Conservation (phyloP, 441 rosid genomes). For the Populus hybrid region DNA sequence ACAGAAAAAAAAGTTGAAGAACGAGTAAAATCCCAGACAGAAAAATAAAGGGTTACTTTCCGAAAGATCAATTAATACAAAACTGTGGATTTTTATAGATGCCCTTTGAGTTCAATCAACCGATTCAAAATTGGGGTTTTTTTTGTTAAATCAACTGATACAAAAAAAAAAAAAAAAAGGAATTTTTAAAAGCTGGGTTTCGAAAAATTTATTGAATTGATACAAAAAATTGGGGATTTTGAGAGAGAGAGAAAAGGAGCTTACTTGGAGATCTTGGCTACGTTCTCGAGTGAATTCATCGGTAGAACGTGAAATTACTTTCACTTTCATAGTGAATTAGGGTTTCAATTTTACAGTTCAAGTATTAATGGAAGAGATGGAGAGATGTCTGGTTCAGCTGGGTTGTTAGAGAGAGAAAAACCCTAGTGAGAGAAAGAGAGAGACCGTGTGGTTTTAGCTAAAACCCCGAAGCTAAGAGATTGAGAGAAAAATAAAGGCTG, state of each 20-base stretch:
- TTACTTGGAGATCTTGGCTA: slow-evolving; percentile 89
- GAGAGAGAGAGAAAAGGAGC: not conserved
- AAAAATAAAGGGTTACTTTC: no score
- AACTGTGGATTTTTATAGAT: not conserved
- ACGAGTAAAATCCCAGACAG: no score
- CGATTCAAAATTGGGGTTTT: no score
- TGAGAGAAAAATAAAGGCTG: no score
- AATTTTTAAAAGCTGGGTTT: not conserved
- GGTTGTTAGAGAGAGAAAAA: no score
- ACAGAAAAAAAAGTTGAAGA: no score
- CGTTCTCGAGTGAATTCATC: slow-evolving; percentile 95
- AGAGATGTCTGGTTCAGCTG: not conserved
- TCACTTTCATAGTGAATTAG: slow-evolving; percentile 53
- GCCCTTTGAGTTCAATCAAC: no score
- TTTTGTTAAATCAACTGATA: no score
- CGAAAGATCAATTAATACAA: no score
- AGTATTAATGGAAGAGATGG: no score
- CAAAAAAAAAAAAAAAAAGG: not conserved
- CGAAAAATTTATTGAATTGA: not conserved
- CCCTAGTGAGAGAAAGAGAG: not conserved
- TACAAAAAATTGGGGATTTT: not conserved
- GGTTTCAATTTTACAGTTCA: not conserved
- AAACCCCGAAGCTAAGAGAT: no score
- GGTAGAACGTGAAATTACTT: slow-evolving; percentile 71
- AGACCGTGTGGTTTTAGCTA: no score